Evolutionary conservation across 106 monocot genomes (phyloP).

Genomic region (Triglochin maritima): DNA sequence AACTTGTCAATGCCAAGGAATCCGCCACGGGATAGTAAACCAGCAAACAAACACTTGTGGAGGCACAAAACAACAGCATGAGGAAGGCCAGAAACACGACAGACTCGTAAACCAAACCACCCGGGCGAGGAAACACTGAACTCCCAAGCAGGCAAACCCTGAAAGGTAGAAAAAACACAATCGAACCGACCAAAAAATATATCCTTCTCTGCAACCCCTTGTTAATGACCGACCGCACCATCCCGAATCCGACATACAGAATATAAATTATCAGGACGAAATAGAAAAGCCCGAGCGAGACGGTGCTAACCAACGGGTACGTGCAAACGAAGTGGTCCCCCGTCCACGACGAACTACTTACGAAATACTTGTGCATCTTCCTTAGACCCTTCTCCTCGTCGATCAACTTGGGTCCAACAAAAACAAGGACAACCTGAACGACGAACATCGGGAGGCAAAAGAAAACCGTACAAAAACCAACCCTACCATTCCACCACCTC

Average conservation of each 20-base stretch:
- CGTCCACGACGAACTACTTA: constrained; percentile 14
- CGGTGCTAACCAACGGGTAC: constrained; percentile 61
- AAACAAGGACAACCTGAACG: constrained; percentile 33
- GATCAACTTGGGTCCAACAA: constrained; percentile 37
- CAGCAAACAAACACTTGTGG: constrained; percentile 52
- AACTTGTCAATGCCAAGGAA: constrained; percentile 44
- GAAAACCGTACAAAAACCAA: constrained; percentile 16
- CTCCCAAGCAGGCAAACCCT: constrained; percentile 45
- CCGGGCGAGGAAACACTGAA: constrained; percentile 45
- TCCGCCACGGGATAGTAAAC: constrained; percentile 75
- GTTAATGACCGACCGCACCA: constrained; percentile 64
- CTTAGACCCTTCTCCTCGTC: constrained; percentile 5
- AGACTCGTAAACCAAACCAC: constrained; percentile 29
- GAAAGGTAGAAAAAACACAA: constrained; percentile 34
- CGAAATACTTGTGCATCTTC: constrained; percentile 25
- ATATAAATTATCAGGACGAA: constrained; percentile 41
- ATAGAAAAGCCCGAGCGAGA: constrained; percentile 54
- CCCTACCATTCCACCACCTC: constrained; percentile 44
- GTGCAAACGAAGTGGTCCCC: constrained; percentile 27
- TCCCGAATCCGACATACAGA: constrained; percentile 29
- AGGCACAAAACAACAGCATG: constrained; percentile 30
- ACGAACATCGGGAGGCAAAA: constrained; percentile 41
- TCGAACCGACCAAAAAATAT: constrained; percentile 40
- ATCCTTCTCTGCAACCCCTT: constrained; percentile 52
- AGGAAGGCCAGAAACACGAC: constrained; percentile 63